A percentile compares a stretch with the other conserved stretches of the same genome.
phyloP scores from a whole-genome alignment of 331 rosid genomes.

The Rosa hybrid region DNA sequence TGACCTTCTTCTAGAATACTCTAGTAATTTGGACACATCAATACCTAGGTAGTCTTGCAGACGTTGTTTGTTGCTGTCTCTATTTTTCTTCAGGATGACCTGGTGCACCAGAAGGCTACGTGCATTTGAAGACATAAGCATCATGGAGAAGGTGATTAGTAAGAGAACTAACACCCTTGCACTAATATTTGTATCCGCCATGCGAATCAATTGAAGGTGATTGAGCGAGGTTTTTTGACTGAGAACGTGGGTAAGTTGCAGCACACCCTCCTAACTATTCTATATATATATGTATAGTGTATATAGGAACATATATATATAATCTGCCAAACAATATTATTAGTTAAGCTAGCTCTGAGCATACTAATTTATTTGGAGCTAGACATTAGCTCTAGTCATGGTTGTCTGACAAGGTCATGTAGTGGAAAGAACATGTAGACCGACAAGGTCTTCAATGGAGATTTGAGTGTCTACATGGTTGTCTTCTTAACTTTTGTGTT shows the following conservation, averaged over 20 bases:
- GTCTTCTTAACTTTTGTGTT: neutral
- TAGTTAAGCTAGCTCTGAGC: neutral
- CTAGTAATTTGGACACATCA: neutral
- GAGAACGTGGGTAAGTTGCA: neutral
- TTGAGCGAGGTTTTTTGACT: neutral
- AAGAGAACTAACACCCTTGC: neutral
- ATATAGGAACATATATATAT: neutral
- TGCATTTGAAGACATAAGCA: neutral
- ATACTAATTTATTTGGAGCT: neutral
- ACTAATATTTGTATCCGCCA: neutral
- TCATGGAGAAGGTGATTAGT: neutral
- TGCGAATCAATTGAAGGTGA: neutral
- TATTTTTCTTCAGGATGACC: neutral
- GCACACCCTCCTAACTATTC: neutral
- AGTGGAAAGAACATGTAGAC: slow-evolving; percentile 6
- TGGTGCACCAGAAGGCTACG: neutral
- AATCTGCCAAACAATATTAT: neutral
- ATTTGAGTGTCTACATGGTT: neutral
- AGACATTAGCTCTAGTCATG: neutral
- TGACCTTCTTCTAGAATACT: neutral
- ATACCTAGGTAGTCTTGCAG: neutral
- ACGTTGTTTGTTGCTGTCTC: neutral
- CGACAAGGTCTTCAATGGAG: neutral
- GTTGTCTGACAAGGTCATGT: too few species aligned
- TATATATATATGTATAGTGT: neutral